These are phyloP conservation scores for Colletotrichum liriopes DNA, from an alignment of 2,329 filamentous ascomycete genomes.

Conservation along the genomic window DNA sequence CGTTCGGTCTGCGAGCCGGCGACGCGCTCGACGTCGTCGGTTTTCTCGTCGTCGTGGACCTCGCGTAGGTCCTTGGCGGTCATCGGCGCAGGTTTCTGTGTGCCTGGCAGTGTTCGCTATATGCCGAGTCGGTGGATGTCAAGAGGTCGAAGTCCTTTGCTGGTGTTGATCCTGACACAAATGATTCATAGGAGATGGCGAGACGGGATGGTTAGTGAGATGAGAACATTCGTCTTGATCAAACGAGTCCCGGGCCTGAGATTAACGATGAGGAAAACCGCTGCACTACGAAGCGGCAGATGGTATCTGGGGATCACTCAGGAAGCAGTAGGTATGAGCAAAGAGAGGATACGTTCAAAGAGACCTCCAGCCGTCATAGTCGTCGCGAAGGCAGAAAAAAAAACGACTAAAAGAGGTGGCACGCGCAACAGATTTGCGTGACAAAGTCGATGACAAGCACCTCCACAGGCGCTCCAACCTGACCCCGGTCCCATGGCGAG, in stretches of 20 bases:
- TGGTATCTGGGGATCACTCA: not conserved
- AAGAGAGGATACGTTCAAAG: not conserved
- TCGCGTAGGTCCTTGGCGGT: slow-evolving; percentile 2
- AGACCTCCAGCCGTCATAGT: not conserved
- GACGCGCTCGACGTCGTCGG: slow-evolving; percentile 35
- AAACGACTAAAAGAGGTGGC: not conserved
- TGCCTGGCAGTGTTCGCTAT: not conserved
- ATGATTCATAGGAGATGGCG: not conserved
- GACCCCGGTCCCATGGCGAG: slow-evolving; percentile 34
- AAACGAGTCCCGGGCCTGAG: not conserved
- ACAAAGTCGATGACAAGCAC: slow-evolving; percentile 39
- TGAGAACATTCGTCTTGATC: not conserved
- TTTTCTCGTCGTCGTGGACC: slow-evolving; percentile 40
- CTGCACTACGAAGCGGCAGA: too few relatives aligned
- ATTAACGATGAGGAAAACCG: not conserved
- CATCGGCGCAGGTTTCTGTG: slow-evolving; percentile 13
- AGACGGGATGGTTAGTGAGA: not conserved
- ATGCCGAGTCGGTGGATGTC: not conserved
- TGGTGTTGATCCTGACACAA: not conserved
- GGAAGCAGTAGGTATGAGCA: not conserved
- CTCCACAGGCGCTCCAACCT: slow-evolving; percentile 36
- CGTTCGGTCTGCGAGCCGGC: slow-evolving; percentile 26
- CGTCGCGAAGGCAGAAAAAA: not conserved
- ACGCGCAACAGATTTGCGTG: slow-evolving; percentile 23
- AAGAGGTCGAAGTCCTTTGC: not conserved